Evolutionary conservation across 768 basidiomycete species (phyloP).

Genomic region (Mycena vulgaris): DNA sequence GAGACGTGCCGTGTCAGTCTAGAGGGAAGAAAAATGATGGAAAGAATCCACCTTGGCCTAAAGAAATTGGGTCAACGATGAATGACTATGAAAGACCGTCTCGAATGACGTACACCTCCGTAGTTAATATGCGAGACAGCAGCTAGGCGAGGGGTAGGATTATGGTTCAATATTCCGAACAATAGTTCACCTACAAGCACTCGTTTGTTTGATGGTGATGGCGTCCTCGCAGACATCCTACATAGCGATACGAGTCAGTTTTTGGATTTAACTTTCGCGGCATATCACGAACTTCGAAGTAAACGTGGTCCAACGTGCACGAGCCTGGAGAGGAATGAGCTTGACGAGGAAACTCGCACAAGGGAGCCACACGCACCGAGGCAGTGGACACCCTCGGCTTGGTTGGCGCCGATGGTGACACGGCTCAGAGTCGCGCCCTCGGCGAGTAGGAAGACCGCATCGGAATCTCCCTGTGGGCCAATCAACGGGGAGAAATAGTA

Average conservation of each 20-base stretch:
- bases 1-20: not conserved
- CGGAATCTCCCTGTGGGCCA: slow-evolving; percentile 49
- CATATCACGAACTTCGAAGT: too few species aligned
- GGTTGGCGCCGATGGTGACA: slow-evolving; percentile 59
- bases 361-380: slow-evolving; percentile 46
- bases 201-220: slow-evolving; percentile 58
- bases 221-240: slow-evolving; percentile 58
- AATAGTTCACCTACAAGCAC: slow-evolving; percentile 40
- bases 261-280: too few species aligned
- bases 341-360: not conserved
- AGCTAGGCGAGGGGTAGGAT: not conserved
- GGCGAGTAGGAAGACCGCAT: slow-evolving; percentile 58
- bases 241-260: too few species aligned
- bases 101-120: not conserved
- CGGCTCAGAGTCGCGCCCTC: slow-evolving; percentile 58
- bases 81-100: not conserved
- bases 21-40: not conserved
- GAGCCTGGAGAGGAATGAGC: slow-evolving; percentile 39
- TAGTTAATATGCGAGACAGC: not conserved
- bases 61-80: not conserved
- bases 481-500: slow-evolving; percentile 15
- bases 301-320: slow-evolving; percentile 50
- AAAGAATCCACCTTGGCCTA: not conserved
- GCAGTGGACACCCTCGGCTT: slow-evolving; percentile 59
- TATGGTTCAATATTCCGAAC: not conserved